Base-by-base conservation (phyloP, 352 stramenopile species). In the Pythium folliculosum region DNA sequence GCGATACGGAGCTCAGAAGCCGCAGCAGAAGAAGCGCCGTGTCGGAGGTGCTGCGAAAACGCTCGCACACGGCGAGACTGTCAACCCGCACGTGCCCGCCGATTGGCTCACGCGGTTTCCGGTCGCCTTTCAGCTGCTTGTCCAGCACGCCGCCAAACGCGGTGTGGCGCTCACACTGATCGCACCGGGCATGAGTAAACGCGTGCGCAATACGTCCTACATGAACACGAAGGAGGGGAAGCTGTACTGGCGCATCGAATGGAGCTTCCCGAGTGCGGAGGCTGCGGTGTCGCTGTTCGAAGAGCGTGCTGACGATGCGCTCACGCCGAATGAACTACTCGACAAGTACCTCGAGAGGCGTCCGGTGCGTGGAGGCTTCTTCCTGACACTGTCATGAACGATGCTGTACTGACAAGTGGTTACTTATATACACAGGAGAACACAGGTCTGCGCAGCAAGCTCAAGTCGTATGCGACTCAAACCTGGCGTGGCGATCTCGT, bases 161-260 rank as follows among this genome's bases (percentile, higher is more conserved):
- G 85, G 86, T 6, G 80, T 94, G 13, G 71, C 71, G 8, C 63
- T 95, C 45, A 92, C 83, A 23, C 55, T 95, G 13, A 72, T 94
- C 9, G 85, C 88, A 19, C 82, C 85, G 0, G 88, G 88, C 6
- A 95, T 95, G 88, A 92, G 78, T 66, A 94, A 94, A 47, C 85
- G 82, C 44, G 56, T 72, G 19, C 73, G 80, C 35, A 95, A 94
- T 63, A 89, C 85, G 22, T 94, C 85, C 21, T 89, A 81, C 54
- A 86, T 92, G 76, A 76, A 93, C 54, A 81, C 66, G 5, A 91
- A 90, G 60, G 76, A 75, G 22, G 72, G 79, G 14, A 77, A 67
- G 7, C 59, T 95, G 37, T 90, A 71, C 45, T 95, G 88, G 88
- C 82, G 88, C 17, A 54, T 95, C n/a, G 88, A 95, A 53, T 92